Evolutionary conservation across 129 eudicot genomes (phyloP).

Genomic region (Tagetes patula): DNA sequence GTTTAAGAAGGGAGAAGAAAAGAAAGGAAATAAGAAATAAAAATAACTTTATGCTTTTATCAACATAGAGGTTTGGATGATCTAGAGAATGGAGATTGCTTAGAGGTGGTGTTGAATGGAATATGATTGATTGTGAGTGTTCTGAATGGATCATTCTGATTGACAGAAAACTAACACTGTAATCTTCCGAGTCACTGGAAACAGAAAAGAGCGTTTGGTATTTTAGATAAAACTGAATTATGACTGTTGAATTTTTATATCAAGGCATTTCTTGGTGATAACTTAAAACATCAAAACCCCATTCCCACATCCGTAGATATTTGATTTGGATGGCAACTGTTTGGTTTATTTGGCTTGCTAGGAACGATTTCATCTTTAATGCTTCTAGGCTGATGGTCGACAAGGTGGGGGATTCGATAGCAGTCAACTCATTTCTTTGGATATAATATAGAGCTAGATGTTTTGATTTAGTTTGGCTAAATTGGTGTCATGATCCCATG

Average conservation of each 20-base stretch:
- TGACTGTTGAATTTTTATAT: background rate
- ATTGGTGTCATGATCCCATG: too few species aligned
- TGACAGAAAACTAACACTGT: background rate
- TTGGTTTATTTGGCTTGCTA: too few species aligned
- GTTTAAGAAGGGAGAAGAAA: too few species aligned
- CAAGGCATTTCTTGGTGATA: background rate
- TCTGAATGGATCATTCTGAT: background rate
- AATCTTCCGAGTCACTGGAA: background rate
- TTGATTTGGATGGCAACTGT: too few species aligned
- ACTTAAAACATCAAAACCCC: background rate
- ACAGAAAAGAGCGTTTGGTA: background rate
- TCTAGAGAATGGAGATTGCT: background rate
- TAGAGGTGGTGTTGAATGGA: conserved; percentile 1
- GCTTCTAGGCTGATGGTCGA: too few species aligned
- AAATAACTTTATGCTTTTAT: too few species aligned
- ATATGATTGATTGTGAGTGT: background rate
- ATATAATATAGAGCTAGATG: too few species aligned
- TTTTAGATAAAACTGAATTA: background rate
- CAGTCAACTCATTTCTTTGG: too few species aligned
- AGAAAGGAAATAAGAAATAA: too few species aligned
- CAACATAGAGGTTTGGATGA: background rate
- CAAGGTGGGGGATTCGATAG: too few species aligned
- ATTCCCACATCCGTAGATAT: background rate
- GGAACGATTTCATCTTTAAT: too few species aligned
- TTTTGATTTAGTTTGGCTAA: too few species aligned